Evolutionary conservation across 495 filamentous ascomycete genomes (phyloP), one percentile per base, ranked within the genome.

Genomic region (Evernia prunastri): DNA sequence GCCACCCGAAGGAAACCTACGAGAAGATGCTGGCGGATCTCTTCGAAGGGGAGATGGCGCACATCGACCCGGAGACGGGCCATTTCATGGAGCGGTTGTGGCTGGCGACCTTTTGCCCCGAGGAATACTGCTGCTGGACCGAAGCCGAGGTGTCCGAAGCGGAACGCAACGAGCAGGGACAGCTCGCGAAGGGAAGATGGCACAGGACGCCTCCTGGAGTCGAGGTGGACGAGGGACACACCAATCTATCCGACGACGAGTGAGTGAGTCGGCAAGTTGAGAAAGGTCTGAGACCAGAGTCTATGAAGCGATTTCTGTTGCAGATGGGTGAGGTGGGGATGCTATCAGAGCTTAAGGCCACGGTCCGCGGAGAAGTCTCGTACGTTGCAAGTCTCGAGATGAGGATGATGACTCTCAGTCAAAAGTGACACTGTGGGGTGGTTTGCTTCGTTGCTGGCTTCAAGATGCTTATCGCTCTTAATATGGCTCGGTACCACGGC

Each of bases 51-150:
- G 56, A 67, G 0, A 64, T 67, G 65, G 40, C 49, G 13, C 65
- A 67, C 25, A 37, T 59, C 1, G 63, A 67, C 56, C 65, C 65
- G 6, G 65, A 64, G 40, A 67, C 65, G 0, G 65, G 65, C n/a
- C 65, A 67, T 40, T 64, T 42, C 47, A 20, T 56, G 61, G 65
- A 67, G 47, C 56, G 65, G 7, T 60, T 67, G 56, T 67, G 65
- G 65, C 49, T 67, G 10, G 65, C 65, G 7, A 60, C 60, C 4
- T 67, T 56, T 29, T 64, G 63, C 27, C 65, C 65, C 5, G 25
- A 17, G 29, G 65, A 67, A 36, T 67, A 67, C 39, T 43, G 47
- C 33, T 63, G 56, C 37, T 67, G 65, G 65, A 36, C 59, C 10
- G 42, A 53, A 12, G 10, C n/a, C 7, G 65, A 67, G 29, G 53